phyloP scores from a whole-genome alignment of 805 yeast genomes.

The Yarrowia porcina region DNA sequence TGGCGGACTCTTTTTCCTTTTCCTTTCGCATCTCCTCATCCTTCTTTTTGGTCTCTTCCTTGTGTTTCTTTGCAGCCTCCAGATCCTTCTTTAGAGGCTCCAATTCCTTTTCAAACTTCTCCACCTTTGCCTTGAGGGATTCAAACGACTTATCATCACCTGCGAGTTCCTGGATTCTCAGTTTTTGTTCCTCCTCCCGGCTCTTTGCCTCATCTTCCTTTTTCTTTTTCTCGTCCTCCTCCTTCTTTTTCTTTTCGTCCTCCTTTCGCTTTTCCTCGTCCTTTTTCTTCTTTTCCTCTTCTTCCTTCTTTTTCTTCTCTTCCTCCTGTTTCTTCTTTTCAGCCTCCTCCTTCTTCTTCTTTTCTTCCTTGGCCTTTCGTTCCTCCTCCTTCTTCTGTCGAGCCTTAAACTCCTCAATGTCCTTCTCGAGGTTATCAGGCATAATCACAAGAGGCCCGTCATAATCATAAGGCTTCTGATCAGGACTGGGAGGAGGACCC shows the following conservation, averaged over 20 bases:
- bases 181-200: neutral
- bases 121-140: constrained; percentile 3
- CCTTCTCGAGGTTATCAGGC: constrained; percentile 13
- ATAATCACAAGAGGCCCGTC: constrained; percentile 5
- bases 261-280: constrained; percentile 7
- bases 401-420: neutral
- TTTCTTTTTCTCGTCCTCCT: constrained; percentile 2
- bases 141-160: neutral
- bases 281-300: neutral
- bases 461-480: constrained; percentile 7
- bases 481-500: neutral
- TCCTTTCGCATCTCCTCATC: neutral
- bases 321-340: constrained; percentile 1
- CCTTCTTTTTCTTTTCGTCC: neutral
- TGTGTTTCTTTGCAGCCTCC: constrained; percentile 1
- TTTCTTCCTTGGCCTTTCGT: neutral
- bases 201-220: constrained; percentile 6
- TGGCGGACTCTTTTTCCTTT: constrained; percentile 1
- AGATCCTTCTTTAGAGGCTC: constrained; percentile 11
- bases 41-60: constrained; percentile 1
- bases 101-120: neutral
- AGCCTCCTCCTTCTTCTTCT: constrained; percentile 1
- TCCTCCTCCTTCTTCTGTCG: neutral
- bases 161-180: neutral
- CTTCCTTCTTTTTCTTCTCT: constrained; percentile 18